Base-by-base conservation (phyloP, 2,329 filamentous ascomycete genomes). In the Penicillium decumbens region DNA sequence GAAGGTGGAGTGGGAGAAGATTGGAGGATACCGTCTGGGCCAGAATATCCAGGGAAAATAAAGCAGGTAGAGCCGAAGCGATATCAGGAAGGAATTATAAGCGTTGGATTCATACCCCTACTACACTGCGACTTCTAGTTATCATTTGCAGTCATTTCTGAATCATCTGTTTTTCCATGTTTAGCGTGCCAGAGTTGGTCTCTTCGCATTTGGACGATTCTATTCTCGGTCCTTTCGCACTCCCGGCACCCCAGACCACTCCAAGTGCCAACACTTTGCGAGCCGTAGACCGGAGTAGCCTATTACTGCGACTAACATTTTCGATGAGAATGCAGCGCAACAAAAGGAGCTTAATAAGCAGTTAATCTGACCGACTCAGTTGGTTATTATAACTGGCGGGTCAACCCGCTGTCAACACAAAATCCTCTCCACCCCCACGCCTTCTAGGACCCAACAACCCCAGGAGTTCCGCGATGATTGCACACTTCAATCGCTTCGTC, bases 1-100 rank as follows among this genome's bases (percentile, higher is more conserved):
- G 77, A 96, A 96, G 80, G 92, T 98, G 61, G 93, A 98, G 74
- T 98, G 93, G 93, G 92, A 98, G 72, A 96, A 95, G 78, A 89
- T 98, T 59, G 87, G 89, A 40, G 90, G 89, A 60, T 98, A 98
- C 75, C 80, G 89, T 53, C 77, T 95, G 60, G 87, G 88, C 24
- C 86, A 89, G 71, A 87, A 89, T 66, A 88, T 89, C 69, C 84
- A 85, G 15, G 85, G 33, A 85, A 43, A 83, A 83, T 45, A 82
- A 82, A 40, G 54, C 65, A 58, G 28, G 20, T 37, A 18, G 33
- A 37, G 18, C 18, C 8, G 15, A 20, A 37, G 33, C 18, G 15
- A 37, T 12, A 37, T 37, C 33, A 37, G 15, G 15, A 15, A 20
- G 32, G 7, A 37, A 37, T 20, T 20, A 37, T 37, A 18, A 20